Percentiles rank a stretch among this genome's conserved stretches.
phyloP scores from a whole-genome alignment of 2,329 filamentous ascomycete genomes.

The Apiospora phragmitis region DNA sequence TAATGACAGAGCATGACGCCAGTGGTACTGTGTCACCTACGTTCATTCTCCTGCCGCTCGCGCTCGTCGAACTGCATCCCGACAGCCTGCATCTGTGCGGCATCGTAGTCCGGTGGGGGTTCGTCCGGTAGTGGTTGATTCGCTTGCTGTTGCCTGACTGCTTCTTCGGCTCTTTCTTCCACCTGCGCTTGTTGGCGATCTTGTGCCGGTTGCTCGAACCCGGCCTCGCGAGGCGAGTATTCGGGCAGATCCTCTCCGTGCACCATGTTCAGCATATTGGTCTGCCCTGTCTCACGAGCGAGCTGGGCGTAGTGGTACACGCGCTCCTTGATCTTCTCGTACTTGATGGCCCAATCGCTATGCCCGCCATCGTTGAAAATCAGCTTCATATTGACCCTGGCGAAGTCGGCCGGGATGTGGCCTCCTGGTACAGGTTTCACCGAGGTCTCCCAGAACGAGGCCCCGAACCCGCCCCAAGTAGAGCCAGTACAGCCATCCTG shows the following conservation, averaged over 20 bases:
- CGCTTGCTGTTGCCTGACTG: conserved; percentile 26
- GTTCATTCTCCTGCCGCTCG: conserved; percentile 72
- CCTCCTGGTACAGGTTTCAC: conserved; percentile 82
- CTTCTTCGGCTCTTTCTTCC: conserved; percentile 25
- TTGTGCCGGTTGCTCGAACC: conserved; percentile 17
- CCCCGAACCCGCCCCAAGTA: conserved; percentile 75
- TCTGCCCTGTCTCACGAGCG: conserved; percentile 66
- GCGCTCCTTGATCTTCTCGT: conserved; percentile 82
- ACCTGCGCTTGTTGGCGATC: conserved; percentile 25
- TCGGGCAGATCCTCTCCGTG: conserved; percentile 86
- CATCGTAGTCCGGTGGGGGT: conserved; percentile 88
- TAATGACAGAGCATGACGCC: neutral
- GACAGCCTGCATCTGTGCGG: conserved; percentile 75
- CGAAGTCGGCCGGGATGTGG: conserved; percentile 73
- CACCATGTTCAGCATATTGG: conserved; percentile 52
- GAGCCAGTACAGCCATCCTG: conserved; percentile 84
- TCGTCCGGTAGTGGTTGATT: conserved; percentile 58
- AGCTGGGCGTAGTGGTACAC: conserved; percentile 79
- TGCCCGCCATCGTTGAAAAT: conserved; percentile 96
- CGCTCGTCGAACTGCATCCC: conserved; percentile 65
- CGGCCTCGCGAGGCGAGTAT: conserved; percentile 66
- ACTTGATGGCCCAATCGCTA: conserved; percentile 82
- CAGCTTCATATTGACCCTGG: conserved; percentile 77
- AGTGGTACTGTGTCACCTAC: conserved; percentile 37
- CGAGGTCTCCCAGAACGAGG: conserved; percentile 83